Base-by-base conservation (phyloP, 805 yeast species). In the Yarrowia hollandica region DNA sequence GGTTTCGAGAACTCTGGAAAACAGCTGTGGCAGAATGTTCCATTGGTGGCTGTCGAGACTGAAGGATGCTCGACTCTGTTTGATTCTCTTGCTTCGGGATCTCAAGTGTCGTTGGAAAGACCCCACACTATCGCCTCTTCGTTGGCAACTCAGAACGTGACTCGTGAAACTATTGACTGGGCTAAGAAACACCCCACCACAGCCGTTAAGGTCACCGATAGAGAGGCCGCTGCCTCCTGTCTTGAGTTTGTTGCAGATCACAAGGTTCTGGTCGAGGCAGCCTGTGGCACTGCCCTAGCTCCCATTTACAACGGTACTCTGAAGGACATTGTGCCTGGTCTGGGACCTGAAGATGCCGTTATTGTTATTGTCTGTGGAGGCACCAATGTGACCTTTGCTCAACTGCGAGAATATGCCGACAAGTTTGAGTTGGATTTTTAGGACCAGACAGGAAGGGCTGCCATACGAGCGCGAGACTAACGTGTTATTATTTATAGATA, bases 271-370 rank as follows among this genome's bases (percentile, higher is more conserved):
- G 80, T 83, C 0, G 90, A 85, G 67, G 89, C 89, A 0, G 90
- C 90, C 1, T 85, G 90, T 69, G 89, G 89, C 3, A 87, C 87
- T 1, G 81, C 88, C 0, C 68, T 85, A 25, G 78, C 84, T 19
- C 75, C 82, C 7, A 59, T 74, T 30, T 69, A 71, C 62, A 57
- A 60, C 35, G 62, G 62, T 19, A 42, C 59, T 18, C 60, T 68
- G 39, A 35, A 54, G 26, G 62, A 61, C 12, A 31, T 65, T 5
- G 37, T 68, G 38, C 71, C 71, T 2, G 61, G 62, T 31, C 62
- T 68, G n/a, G 58, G 44, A 22, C 61, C 60, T 4, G 79, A 80
- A 42, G 79, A 77, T 35, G 72, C 79, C 9, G 71, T 83, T 1
- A 77, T 83, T 4, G 72, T 82, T 3, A 77, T 84, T 34, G 87